Base-by-base conservation (phyloP, 2,329 filamentous ascomycete species). In the Teratosphaeria zuluensis region DNA sequence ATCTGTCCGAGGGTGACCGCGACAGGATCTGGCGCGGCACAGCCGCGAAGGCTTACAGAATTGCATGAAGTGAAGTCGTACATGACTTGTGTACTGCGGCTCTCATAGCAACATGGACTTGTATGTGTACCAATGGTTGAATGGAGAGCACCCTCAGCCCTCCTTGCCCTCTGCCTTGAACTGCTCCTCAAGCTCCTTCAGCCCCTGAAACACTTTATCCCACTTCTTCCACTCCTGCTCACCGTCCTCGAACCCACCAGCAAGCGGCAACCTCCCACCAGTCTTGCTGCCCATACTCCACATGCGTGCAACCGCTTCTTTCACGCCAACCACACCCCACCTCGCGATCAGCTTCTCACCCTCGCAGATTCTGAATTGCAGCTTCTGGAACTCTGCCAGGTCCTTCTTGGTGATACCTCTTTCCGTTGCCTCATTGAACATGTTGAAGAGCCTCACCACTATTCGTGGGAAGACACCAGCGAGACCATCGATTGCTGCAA, bases 11-110 rank as follows among this genome's bases (percentile, higher is more conserved):
- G 16, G 81, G 84, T 46, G 82, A 88, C 60, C 81, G 82, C 70
- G 80, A 79, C 60, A 81, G 80, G 72, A 78, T 96, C 54, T 96
- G 89, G 84, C 83, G 82, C 54, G 82, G 81, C 21, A 90, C 87
- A 11, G 90, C 89, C 0, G 77, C 81, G 56, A 80, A 83, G 73
- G 90, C 88, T 1, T 96, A 95, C 68, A 65, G 69, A 21, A 54
- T 77, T 38, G 35, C 42, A 11, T 48, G 6, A 48, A 48, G 19
- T 2, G 9, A 19, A 24, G 3, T 19, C 42, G 6, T 3, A 21
- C 38, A 48, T 21, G 42, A 48, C 19, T 9, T 11, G 1, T 1
- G 9, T 5, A 48, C 6, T 21, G 14, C 19, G 42, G 16, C 42
- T 48, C 16, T 21, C 42, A 21, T 4, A 8, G n/a, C 4, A 21